These are phyloP conservation scores for Climacium dendroides DNA, from an alignment of 225 moss, liverwort and hornwort species.

Conservation along the genomic window DNA sequence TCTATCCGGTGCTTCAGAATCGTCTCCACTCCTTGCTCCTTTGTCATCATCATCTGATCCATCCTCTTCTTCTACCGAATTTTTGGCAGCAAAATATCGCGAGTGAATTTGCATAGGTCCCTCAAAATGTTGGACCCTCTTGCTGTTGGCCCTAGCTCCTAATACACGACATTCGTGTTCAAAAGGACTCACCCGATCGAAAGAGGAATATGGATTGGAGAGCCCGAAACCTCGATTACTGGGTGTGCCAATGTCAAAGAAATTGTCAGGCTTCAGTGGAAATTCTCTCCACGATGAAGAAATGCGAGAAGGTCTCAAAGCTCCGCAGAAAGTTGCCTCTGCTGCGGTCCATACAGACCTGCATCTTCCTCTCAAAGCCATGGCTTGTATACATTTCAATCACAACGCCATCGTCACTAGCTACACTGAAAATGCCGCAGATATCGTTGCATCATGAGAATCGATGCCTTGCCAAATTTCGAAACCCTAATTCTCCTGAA, in stretches of 20 bases:
- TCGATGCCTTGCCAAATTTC: neutral
- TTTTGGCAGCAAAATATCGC: neutral
- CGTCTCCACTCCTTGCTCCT: neutral
- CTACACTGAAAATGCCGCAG: neutral
- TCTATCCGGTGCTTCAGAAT: neutral
- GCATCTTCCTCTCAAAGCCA: conserved; percentile 13
- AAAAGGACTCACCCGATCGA: neutral
- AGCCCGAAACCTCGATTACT: neutral
- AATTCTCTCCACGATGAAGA: neutral
- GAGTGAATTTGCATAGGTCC: neutral
- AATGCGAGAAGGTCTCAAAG: neutral
- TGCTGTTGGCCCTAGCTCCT: neutral
- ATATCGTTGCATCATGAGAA: neutral
- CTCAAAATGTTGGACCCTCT: neutral
- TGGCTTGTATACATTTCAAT: neutral
- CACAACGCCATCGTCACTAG: neutral
- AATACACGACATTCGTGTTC: neutral
- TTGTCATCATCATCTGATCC: neutral
- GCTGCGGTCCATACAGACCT: neutral
- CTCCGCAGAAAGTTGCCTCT: neutral
- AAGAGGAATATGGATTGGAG: neutral
- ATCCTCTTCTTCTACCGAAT: neutral
- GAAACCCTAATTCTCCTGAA: neutral
- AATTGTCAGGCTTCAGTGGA: neutral
- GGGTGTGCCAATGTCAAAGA: neutral